Percentiles rank a stretch among this genome's conserved stretches.
Conservation (phyloP, 1,139 yeast species). For the Wickerhamomyces sp. region DNA sequence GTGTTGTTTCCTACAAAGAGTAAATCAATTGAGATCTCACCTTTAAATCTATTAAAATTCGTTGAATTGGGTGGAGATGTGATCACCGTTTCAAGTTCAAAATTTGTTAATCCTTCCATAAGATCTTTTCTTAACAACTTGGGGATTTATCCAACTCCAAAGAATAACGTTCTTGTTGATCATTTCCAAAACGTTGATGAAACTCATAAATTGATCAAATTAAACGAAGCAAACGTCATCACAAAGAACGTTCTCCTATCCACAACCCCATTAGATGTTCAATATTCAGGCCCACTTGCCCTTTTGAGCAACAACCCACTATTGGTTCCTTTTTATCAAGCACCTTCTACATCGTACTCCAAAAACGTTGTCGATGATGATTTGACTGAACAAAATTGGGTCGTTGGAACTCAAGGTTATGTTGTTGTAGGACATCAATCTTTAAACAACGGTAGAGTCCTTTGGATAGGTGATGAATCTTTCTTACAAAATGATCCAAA, state of each 20-base stretch:
- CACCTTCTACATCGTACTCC: conserved; percentile 63
- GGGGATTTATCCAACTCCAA: conserved; percentile 84
- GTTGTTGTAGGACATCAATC: conserved; percentile 81
- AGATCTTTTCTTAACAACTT: conserved; percentile 69
- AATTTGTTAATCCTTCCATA: conserved; percentile 63
- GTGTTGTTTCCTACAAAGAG: conserved; percentile 1
- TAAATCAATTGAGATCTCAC: background rate
- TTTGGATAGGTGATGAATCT: conserved; percentile 71
- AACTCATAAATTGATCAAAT: conserved; percentile 15
- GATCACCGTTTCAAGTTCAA: conserved; percentile 51
- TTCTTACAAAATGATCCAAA: conserved; percentile 39
- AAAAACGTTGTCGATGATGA: conserved; percentile 36
- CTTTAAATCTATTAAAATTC: conserved; percentile 40
- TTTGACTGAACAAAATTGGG: conserved; percentile 58
- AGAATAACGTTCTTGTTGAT: conserved; percentile 60
- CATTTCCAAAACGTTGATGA: conserved; percentile 43
- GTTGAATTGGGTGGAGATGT: conserved; percentile 68
- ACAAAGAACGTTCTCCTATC: conserved; percentile 23
- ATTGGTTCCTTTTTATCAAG: conserved; percentile 65
- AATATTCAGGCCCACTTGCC: conserved; percentile 47
- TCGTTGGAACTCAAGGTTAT: conserved; percentile 75
- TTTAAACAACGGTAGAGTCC: conserved; percentile 68
- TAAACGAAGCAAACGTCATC: conserved; percentile 18
- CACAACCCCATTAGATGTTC: conserved; percentile 18
- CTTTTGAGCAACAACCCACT: conserved; percentile 54